Conservation (phyloP, 495 filamentous ascomycete genomes). For the Arthonia radiata region DNA sequence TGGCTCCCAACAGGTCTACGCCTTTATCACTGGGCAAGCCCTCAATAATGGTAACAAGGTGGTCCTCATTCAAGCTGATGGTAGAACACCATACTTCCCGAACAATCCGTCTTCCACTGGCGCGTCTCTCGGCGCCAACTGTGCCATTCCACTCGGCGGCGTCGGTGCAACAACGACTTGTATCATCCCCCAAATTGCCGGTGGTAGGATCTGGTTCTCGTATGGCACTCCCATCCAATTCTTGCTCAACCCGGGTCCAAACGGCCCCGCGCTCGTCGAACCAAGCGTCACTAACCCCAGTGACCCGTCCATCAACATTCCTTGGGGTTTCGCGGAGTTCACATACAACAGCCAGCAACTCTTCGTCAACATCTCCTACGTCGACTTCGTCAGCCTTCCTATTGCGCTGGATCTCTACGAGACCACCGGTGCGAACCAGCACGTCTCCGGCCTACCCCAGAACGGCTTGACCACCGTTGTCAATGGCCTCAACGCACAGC, state of each 20-base stretch:
- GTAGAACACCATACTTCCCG: constrained; percentile 28
- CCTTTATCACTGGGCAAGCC: constrained; percentile 44
- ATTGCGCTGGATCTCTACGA: constrained; percentile 35
- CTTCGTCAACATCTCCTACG: constrained; percentile 51
- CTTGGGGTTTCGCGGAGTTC: constrained; percentile 52
- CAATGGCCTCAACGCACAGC: constrained; percentile 25
- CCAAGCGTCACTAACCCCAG: constrained; percentile 38
- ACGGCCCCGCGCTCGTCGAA: constrained; percentile 44
- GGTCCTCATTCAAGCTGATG: constrained; percentile 37
- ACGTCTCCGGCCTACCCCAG: constrained; percentile 31
- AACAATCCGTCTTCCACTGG: constrained; percentile 20
- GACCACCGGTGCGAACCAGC: constrained; percentile 22
- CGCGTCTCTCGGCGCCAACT: constrained; percentile 23
- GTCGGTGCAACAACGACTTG: constrained; percentile 31
- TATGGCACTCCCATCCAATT: constrained; percentile 25
- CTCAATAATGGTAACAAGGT: constrained; percentile 32
- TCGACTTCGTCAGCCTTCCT: constrained; percentile 47
- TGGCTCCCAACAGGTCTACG: constrained; percentile 34
- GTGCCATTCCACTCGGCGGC: constrained; percentile 35
- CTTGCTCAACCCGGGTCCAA: constrained; percentile 40
- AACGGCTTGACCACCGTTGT: constrained; percentile 32
- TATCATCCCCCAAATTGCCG: constrained; percentile 40
- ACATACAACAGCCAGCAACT: constrained; percentile 42
- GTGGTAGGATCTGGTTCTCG: constrained; percentile 48
- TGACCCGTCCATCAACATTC: constrained; percentile 37